A percentile compares a stretch with the other conserved stretches of the same genome.
Evolutionary conservation across 1,139 yeast genomes (phyloP).

Genomic region (Yamadazyma sp.): DNA sequence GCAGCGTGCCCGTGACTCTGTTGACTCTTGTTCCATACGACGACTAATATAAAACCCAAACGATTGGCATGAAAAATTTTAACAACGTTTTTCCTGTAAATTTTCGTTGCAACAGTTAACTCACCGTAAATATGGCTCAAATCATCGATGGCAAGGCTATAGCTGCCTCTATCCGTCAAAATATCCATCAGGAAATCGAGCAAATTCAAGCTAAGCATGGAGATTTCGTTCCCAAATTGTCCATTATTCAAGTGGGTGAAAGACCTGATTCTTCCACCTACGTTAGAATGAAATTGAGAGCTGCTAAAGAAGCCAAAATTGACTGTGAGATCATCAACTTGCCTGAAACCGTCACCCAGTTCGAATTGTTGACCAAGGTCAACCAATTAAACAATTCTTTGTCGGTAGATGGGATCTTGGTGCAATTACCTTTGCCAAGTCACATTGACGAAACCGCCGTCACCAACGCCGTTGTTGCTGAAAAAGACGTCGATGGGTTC

Average conservation of each 20-base stretch:
- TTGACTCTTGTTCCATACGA: slow-evolving; percentile 2
- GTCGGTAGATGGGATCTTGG: slow-evolving; percentile 81
- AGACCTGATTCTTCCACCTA: slow-evolving; percentile 93
- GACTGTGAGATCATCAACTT: slow-evolving; percentile 67
- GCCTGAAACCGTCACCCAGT: slow-evolving; percentile 59
- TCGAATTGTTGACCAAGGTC: slow-evolving; percentile 60
- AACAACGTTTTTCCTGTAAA: not conserved
- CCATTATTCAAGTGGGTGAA: slow-evolving; percentile 86
- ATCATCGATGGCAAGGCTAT: slow-evolving; percentile 71
- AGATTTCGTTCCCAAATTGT: slow-evolving; percentile 71
- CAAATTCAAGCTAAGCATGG: slow-evolving; percentile 54
- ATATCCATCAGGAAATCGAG: slow-evolving; percentile 55
- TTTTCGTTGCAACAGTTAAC: too few species aligned
- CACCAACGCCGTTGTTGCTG: slow-evolving; percentile 72
- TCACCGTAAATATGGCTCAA: slow-evolving; percentile 24
- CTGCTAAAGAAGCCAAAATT: slow-evolving; percentile 84
- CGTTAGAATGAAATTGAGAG: slow-evolving; percentile 91
- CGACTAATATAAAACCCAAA: slow-evolving; percentile 1
- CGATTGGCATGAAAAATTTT: too few species aligned
- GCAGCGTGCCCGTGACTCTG: not conserved
- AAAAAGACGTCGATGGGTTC: slow-evolving; percentile 95
- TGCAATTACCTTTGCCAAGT: slow-evolving; percentile 87
- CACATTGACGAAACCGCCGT: slow-evolving; percentile 78
- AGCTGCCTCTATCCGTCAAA: slow-evolving; percentile 55
- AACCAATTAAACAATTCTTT: slow-evolving; percentile 64